A percentile compares a stretch with the other conserved stretches of the same genome.
phyloP scores from a whole-genome alignment of 805 yeast genomes.

The Tetrapisispora pingtungensis region DNA sequence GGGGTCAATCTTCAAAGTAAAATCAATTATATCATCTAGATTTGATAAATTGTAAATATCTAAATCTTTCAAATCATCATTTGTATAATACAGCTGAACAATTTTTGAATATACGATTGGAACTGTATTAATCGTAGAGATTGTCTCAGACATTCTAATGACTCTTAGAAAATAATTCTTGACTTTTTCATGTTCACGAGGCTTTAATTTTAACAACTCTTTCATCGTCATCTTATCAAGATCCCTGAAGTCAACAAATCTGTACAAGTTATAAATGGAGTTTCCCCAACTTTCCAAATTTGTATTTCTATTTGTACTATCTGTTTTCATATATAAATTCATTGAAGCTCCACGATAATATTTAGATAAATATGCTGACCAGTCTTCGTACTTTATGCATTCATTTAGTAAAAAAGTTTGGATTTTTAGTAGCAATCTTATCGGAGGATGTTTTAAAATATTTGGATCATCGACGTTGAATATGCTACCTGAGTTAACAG shows the following conservation, averaged over 20 bases:
- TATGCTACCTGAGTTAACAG: background rate
- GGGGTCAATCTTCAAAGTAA: background rate
- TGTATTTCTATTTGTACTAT: background rate
- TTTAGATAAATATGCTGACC: background rate
- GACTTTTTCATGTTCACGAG: background rate
- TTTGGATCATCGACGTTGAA: background rate
- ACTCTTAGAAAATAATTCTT: background rate
- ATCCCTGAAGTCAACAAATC: background rate
- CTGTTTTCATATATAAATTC: background rate
- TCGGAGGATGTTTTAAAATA: background rate
- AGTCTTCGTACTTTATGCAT: background rate
- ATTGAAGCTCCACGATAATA: background rate
- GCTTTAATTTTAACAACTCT: background rate
- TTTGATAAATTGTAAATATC: background rate
- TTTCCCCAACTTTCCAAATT: background rate
- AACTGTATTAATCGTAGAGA: background rate
- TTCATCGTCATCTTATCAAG: background rate
- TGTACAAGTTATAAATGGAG: background rate
- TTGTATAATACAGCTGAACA: background rate
- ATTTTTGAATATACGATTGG: constrained; percentile 1
- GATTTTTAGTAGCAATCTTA: background rate
- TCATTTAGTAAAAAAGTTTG: background rate
- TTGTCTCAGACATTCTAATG: background rate
- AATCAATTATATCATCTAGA: background rate
- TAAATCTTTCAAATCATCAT: background rate